Evolutionary conservation across 2,329 filamentous ascomycete genomes (phyloP), one percentile per base, ranked within the genome.

Genomic region (Aspergillus unguis): DNA sequence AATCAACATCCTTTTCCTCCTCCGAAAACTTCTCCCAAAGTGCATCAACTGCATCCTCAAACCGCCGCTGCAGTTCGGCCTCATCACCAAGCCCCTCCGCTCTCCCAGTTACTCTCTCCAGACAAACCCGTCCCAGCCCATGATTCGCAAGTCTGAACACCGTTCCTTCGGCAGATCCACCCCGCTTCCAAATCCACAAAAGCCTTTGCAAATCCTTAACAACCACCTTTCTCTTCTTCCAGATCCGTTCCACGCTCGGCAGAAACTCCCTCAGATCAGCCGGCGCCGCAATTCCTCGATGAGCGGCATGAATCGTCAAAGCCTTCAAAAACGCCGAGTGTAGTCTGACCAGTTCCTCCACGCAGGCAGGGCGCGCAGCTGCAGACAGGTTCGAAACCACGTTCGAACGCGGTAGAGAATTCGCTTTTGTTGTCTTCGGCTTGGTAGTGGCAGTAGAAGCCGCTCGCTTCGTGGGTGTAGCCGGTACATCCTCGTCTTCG

Each of bases 161-260:
- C 3, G 60, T 59, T 3, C 60, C 60, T 23, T 60, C 11, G 25
- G 58, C 58, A n/a, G 63, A 52, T 23, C 61, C 63, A 38, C 35
- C 65, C 65, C 9, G 75, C 73, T 62, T 73, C 62, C 85, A 77
- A n/a, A 90, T 72, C 44, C 85, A 86, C 25, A 92, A 70, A 57
- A 85, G 81, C 55, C 82, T 78, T 56, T 83, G 83, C 44, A 91
- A 75, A 62, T 92, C 87, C 37, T 84, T 81, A 0, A 81, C 71
- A 0, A 77, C 80, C 11, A 90, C 85, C 52, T 78, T 78, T 31
- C 86, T 80, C 72, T 87, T 90, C 54, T 86, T 85, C 87, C 87
- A 92, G 35, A 85, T 75, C 58, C 83, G 80, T 9, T 86, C 82
- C 37, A 89, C 76, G 52, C 84, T 79, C 7, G 83, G 83, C 32